A percentile compares a stretch with the other conserved stretches of the same genome.
Evolutionary conservation across 2,329 filamentous ascomycete species (phyloP).

Genomic region (Macrophomina phaseolina): DNA sequence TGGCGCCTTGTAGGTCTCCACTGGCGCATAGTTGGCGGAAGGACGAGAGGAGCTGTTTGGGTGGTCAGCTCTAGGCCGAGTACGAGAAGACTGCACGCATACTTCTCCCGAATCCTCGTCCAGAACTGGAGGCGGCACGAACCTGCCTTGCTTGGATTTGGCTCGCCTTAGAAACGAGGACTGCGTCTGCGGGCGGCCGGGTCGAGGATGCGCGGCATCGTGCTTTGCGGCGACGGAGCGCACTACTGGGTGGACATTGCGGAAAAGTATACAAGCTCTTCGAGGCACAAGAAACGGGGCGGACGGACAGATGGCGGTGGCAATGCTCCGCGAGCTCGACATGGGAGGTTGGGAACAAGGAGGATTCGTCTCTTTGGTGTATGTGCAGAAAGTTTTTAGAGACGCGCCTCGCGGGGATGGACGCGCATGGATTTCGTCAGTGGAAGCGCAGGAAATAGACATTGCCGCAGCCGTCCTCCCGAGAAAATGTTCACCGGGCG

Average conservation of each 20-base stretch:
- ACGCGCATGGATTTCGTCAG: conserved; percentile 11
- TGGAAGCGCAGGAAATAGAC: neutral
- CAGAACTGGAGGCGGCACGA: neutral
- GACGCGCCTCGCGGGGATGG: neutral
- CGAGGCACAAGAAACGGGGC: conserved; percentile 43
- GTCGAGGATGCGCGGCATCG: conserved; percentile 13
- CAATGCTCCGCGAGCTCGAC: conserved; percentile 30
- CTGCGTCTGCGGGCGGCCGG: conserved; percentile 3
- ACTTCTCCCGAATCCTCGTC: conserved; percentile 11
- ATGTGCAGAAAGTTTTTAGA: conserved; percentile 15
- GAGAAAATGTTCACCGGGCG: neutral
- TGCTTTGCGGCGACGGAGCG: conserved; percentile 15
- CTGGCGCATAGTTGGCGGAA: neutral
- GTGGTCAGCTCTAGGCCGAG: neutral
- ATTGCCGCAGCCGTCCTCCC: neutral
- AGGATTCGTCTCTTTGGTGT: neutral
- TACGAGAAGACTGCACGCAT: neutral
- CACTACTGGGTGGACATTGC: neutral
- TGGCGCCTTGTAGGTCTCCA: conserved; percentile 1
- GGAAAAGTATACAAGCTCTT: conserved; percentile 2
- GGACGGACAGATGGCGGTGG: conserved; percentile 41
- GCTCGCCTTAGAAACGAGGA: conserved; percentile 4
- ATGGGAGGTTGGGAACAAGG: neutral
- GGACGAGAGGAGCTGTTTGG: neutral
- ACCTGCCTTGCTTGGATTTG: neutral